Evolutionary conservation across 257 asterid genomes (phyloP).

Genomic region (Penstemon davidsonii): DNA sequence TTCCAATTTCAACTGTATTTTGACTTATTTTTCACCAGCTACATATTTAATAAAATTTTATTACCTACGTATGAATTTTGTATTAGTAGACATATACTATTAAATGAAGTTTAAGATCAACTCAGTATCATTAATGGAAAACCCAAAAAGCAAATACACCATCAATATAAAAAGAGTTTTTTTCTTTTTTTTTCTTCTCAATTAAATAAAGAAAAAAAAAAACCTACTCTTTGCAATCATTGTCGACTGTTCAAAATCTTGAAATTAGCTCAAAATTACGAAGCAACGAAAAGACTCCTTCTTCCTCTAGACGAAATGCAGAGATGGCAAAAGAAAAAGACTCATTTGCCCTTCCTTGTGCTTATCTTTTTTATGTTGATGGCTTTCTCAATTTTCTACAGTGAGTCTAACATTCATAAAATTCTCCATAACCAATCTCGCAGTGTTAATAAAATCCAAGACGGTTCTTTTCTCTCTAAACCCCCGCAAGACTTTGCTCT

Average conservation of each 20-base stretch:
- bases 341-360: constrained; percentile 58
- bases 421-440: constrained; percentile 41
- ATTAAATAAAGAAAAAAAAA: no score
- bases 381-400: constrained; percentile 54
- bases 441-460: background rate
- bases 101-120: no score
- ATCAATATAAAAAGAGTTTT: no score
- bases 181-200: no score
- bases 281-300: constrained; percentile 22
- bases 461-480: constrained; percentile 32
- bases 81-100: no score
- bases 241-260: constrained; percentile 40
- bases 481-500: constrained; percentile 36
- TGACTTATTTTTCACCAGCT: no score
- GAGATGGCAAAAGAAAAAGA: constrained; percentile 64
- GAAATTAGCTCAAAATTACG: constrained; percentile 10
- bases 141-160: no score
- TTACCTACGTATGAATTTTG: no score
- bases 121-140: no score
- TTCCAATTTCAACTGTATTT: no score
- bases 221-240: background rate
- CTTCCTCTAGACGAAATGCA: constrained; percentile 42
- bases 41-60: no score
- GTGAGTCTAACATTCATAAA: constrained; percentile 52
- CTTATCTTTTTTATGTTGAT: constrained; percentile 51